Conservation (phyloP, 1,284 basidiomycete genomes). For the Sanghuangporus weigelae region DNA sequence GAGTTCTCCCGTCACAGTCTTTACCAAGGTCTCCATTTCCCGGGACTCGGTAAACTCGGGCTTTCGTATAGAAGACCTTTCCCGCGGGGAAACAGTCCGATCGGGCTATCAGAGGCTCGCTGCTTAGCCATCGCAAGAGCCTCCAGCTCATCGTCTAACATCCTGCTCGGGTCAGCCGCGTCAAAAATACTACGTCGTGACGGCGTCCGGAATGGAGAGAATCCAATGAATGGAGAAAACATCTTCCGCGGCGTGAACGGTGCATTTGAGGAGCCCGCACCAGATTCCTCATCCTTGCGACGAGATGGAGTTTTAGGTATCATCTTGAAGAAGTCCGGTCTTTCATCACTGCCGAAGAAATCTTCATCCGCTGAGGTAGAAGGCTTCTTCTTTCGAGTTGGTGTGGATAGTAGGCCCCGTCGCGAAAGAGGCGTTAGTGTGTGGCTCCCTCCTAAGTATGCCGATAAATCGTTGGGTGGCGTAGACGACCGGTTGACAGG, state of each 20-base stretch:
- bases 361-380: background rate
- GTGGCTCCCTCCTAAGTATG: background rate
- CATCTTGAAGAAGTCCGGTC: background rate
- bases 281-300: background rate
- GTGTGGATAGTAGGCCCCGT: conserved; percentile 7
- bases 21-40: conserved; percentile 15
- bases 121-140: conserved; percentile 11
- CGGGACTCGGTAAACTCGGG: conserved; percentile 16
- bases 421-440: conserved; percentile 5
- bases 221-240: conserved; percentile 10
- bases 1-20: background rate
- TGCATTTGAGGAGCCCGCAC: background rate
- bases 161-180: conserved; percentile 9
- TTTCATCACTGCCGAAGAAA: background rate
- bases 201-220: conserved; percentile 18
- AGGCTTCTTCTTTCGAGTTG: conserved; percentile 6
- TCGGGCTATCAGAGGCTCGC: conserved; percentile 11
- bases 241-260: conserved; percentile 8
- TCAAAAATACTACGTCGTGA: conserved; percentile 14
- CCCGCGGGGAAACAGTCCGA: conserved; percentile 13
- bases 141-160: conserved; percentile 16
- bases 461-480: conserved; percentile 2
- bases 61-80: conserved; percentile 17
- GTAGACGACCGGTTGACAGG: conserved; percentile 4
- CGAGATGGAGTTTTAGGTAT: background rate